Evolutionary conservation across 768 basidiomycete species (phyloP).

Genomic region (Floccularia luteovirens): DNA sequence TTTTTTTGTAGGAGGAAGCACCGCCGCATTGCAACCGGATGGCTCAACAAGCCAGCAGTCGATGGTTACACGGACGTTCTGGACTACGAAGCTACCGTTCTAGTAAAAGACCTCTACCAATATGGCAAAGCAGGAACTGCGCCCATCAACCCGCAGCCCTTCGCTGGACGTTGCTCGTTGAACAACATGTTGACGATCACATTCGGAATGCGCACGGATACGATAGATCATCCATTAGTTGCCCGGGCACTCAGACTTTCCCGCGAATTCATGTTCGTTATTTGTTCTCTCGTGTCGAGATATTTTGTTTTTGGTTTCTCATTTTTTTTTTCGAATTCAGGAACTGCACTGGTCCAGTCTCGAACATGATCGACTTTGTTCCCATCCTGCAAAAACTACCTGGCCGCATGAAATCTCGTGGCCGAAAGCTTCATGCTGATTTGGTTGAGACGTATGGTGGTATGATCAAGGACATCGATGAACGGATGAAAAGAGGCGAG

Average conservation of each 20-base stretch:
- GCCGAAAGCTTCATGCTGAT: constrained; percentile 27
- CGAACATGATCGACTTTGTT: constrained; percentile 38
- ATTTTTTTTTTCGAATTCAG: too few relatives aligned
- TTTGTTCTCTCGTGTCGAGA: too few relatives aligned
- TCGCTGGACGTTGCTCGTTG: constrained; percentile 28
- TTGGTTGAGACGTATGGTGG: constrained; percentile 29
- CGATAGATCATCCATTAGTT: constrained; percentile 28
- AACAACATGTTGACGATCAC: constrained; percentile 39
- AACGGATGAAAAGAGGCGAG: constrained; percentile 25
- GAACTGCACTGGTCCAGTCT: constrained; percentile 34
- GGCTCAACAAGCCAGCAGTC: constrained; percentile 25
- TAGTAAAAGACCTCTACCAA: constrained; percentile 28
- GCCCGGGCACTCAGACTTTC: constrained; percentile 25
- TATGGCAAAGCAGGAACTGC: constrained; percentile 19
- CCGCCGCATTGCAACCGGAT: constrained; percentile 26
- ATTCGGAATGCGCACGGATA: constrained; percentile 33
- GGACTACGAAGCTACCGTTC: constrained; percentile 29
- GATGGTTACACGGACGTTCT: constrained; percentile 25
- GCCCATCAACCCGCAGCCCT: constrained; percentile 29
- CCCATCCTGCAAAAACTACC: constrained; percentile 32
- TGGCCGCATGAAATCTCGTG: constrained; percentile 26
- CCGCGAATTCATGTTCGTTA: constrained; percentile 38
- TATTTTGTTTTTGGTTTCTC: too few relatives aligned
- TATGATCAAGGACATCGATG: constrained; percentile 28
- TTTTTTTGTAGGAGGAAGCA: constrained; percentile 25